phyloP scores from a whole-genome alignment of 805 yeast genomes.

The Spathaspora boniae region DNA sequence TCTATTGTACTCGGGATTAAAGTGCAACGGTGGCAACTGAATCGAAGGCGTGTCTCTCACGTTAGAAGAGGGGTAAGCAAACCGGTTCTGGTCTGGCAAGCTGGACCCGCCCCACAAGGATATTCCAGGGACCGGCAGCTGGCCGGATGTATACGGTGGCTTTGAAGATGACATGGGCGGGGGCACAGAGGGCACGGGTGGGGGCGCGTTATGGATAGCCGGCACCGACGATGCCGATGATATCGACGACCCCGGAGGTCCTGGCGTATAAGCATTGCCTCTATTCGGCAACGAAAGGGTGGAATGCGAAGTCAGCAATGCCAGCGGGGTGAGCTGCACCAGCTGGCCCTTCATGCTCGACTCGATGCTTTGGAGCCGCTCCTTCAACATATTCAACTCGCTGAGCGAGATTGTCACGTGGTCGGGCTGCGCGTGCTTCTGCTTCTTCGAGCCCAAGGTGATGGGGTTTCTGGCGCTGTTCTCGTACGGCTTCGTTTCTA shows the following conservation, averaged over 20 bases:
- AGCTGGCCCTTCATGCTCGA: slow-evolving; percentile 4
- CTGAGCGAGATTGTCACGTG: slow-evolving; percentile 11
- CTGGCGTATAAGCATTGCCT: not conserved
- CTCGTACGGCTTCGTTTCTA: slow-evolving; percentile 15
- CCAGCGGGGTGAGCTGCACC: too few species aligned
- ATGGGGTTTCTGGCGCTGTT: slow-evolving; percentile 20
- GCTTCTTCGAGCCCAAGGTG: slow-evolving; percentile 5
- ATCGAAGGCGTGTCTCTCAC: too few species aligned
- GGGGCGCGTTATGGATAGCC: slow-evolving; percentile 1
- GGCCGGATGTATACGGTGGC: too few species aligned
- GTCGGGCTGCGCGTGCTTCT: not conserved
- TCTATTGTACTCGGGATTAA: too few species aligned
- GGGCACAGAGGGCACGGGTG: slow-evolving; percentile 7
- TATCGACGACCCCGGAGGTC: not conserved
- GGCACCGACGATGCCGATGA: slow-evolving; percentile 1
- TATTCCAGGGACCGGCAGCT: too few species aligned
- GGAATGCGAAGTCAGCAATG: too few species aligned
- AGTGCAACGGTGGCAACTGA: too few species aligned
- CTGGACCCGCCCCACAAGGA: too few species aligned
- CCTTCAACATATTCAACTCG: slow-evolving; percentile 18
- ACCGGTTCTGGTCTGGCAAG: too few species aligned
- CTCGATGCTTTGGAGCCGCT: slow-evolving; percentile 17
- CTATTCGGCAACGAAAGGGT: not conserved
- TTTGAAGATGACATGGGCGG: slow-evolving; percentile 9
- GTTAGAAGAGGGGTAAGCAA: too few species aligned